Evolutionary conservation across 257 asterid species (phyloP).

Genomic region (Nyctanthes arbortristis): DNA sequence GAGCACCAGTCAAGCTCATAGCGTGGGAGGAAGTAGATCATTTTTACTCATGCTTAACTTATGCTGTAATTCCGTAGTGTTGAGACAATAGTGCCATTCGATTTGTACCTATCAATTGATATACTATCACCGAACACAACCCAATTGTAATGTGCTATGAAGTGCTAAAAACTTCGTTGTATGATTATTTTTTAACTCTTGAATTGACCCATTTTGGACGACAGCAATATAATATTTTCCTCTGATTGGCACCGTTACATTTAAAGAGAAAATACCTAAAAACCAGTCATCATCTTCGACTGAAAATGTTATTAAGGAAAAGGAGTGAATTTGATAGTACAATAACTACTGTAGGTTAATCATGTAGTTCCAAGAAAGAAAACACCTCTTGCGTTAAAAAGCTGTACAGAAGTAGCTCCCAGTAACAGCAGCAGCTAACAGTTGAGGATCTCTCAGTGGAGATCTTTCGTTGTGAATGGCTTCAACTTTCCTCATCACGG

Average conservation of each 20-base stretch:
- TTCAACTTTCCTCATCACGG: no score
- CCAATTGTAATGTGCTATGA: no score
- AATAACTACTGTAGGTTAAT: not conserved
- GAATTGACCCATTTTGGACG: not conserved
- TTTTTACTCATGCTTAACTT: not conserved
- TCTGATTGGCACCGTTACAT: no score
- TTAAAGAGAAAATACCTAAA: no score
- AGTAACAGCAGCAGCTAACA: constrained; percentile 19
- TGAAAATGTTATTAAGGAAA: no score
- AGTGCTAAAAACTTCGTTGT: no score
- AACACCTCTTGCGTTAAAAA: not conserved
- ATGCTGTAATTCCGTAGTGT: not conserved
- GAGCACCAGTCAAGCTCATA: constrained; percentile 24
- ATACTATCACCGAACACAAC: no score
- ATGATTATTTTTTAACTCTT: not conserved
- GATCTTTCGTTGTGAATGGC: constrained; percentile 52
- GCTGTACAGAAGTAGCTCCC: not conserved
- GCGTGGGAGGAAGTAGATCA: not conserved
- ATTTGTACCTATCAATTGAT: not conserved
- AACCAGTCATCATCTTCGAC: no score
- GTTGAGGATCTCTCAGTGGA: constrained; percentile 75
- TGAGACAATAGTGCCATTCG: not conserved
- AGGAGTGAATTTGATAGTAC: not conserved
- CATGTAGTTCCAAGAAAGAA: not conserved
- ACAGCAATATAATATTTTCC: not conserved